Percentiles rank a stretch among this genome's conserved stretches.
phyloP scores from a whole-genome alignment of 768 basidiomycete genomes.

The Gelatoporia subvermispora region DNA sequence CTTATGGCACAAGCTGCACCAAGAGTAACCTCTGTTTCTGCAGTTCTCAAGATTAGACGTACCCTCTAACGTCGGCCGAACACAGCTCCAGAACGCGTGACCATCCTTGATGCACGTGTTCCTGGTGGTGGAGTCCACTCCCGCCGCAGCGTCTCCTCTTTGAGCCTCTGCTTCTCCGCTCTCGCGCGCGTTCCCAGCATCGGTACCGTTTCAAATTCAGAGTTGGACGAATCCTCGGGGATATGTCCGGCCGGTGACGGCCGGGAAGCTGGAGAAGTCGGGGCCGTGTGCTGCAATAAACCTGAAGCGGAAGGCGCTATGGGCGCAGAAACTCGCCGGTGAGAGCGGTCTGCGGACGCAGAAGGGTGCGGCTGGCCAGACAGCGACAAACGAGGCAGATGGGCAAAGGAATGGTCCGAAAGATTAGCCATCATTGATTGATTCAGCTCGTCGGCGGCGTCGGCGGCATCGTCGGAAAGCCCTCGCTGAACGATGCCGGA shows the following conservation, averaged over 20 bases:
- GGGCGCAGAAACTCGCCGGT: neutral
- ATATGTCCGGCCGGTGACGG: neutral
- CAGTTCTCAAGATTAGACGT: neutral
- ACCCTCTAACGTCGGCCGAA: neutral
- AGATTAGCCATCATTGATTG: neutral
- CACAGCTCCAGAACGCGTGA: neutral
- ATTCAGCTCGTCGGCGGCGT: conserved; percentile 1
- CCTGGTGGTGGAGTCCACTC: conserved; percentile 11
- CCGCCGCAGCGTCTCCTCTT: neutral
- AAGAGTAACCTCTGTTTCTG: neutral
- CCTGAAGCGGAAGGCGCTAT: neutral
- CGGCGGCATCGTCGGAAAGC: neutral
- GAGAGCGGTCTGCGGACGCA: neutral
- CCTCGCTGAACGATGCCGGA: neutral
- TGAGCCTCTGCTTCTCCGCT: conserved; percentile 8
- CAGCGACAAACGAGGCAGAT: neutral
- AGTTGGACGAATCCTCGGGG: neutral
- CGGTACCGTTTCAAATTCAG: conserved; percentile 10
- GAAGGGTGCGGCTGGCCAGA: neutral
- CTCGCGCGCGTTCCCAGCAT: conserved; percentile 13
- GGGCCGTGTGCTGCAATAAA: neutral
- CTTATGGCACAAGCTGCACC: neutral
- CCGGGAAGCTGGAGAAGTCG: neutral
- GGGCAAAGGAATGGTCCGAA: neutral
- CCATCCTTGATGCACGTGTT: conserved; percentile 8